phyloP scores from a whole-genome alignment of 2,329 filamentous ascomycete genomes.

The Scleromitrula shiraiana region DNA sequence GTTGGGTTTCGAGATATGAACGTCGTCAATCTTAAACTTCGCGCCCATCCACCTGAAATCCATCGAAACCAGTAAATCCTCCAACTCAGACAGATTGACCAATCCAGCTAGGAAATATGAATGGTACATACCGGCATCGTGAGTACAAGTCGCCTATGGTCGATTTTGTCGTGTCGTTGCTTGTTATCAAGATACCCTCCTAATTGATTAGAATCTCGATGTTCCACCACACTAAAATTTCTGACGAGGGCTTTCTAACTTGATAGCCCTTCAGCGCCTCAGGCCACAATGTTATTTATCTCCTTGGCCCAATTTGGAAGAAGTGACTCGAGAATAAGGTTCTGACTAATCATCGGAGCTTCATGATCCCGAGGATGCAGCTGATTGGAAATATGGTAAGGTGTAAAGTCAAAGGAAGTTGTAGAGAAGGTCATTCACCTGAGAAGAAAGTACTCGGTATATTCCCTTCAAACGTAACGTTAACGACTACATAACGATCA shows the following conservation, averaged over 20 bases:
- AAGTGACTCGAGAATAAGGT: not conserved
- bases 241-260: slow-evolving; percentile 12
- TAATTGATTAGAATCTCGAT: not conserved
- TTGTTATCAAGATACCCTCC: not conserved
- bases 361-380: not conserved
- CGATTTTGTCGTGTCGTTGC: slow-evolving; percentile 18
- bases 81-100: not conserved
- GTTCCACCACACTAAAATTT: slow-evolving; percentile 3
- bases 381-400: slow-evolving; percentile 9
- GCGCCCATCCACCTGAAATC: not conserved
- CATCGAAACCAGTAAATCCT: not conserved
- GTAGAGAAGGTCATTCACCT: not conserved
- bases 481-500: too few relatives aligned
- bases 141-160: slow-evolving; percentile 33
- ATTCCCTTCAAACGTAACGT: not conserved
- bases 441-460: slow-evolving; percentile 1
- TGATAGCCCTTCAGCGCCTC: slow-evolving; percentile 3
- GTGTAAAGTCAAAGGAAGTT: slow-evolving; percentile 5
- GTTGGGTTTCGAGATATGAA: not conserved
- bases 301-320: not conserved
- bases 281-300: not conserved
- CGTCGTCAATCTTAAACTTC: not conserved
- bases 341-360: slow-evolving; percentile 8
- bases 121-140: slow-evolving; percentile 47
- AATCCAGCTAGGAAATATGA: not conserved